Percentiles rank a stretch among this genome's conserved stretches.
phyloP scores from a whole-genome alignment of 305 asterid genomes.

The Coffea humblotiana region DNA sequence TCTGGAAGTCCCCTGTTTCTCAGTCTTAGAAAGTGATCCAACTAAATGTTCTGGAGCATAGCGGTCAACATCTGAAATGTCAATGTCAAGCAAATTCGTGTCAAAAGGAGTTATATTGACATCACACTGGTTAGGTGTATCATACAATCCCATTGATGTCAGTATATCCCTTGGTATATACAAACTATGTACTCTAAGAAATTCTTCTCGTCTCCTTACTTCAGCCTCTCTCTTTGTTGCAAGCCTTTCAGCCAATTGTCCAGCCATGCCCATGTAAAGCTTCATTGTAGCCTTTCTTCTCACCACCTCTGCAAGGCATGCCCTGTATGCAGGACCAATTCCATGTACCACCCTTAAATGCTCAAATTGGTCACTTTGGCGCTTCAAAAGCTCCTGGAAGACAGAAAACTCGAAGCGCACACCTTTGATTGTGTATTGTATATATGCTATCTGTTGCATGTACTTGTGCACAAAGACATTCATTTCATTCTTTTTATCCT shows the following conservation, averaged over 20 bases:
- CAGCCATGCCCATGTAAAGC: slow-evolving; percentile 97
- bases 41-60: slow-evolving; percentile 84
- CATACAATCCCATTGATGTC: slow-evolving; percentile 85
- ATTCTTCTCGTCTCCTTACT: slow-evolving; percentile 84
- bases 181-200: slow-evolving; percentile 58
- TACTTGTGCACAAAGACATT: slow-evolving; percentile 73
- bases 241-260: slow-evolving; percentile 91
- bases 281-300: slow-evolving; percentile 90
- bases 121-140: slow-evolving; percentile 77
- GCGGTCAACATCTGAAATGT: slow-evolving; percentile 76
- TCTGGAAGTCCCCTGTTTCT: slow-evolving; percentile 54
- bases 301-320: slow-evolving; percentile 94
- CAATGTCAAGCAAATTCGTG: slow-evolving; percentile 73
- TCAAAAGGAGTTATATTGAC: slow-evolving; percentile 87
- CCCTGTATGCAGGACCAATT: slow-evolving; percentile 84
- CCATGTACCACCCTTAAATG: slow-evolving; percentile 86
- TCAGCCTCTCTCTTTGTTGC: slow-evolving; percentile 85
- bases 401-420: slow-evolving; percentile 80
- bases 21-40: slow-evolving; percentile 55
- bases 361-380: slow-evolving; percentile 84
- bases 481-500: slow-evolving; percentile 83
- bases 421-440: slow-evolving; percentile 78
- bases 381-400: slow-evolving; percentile 89
- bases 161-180: slow-evolving; percentile 83
- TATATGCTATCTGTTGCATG: slow-evolving; percentile 87